Base-by-base conservation (phyloP, 1,284 basidiomycete genomes). In the Phylloboletellus chloephorus region DNA sequence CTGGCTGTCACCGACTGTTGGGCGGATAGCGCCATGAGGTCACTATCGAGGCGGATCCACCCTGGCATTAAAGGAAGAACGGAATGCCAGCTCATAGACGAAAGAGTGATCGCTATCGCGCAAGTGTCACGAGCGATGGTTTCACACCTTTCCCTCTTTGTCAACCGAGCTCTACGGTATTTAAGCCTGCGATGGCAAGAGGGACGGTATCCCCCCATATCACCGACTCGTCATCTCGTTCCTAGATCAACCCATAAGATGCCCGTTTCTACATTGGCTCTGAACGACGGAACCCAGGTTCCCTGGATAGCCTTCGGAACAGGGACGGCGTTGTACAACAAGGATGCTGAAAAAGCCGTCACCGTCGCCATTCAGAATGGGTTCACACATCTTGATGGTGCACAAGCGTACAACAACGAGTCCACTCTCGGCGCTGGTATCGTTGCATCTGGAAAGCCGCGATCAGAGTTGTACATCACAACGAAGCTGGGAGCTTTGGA, bases 281-380 rank as follows among this genome's bases (percentile, higher is more conserved):
- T 85, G 48, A 82, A 82, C 57, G 76, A 83, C 52, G 78, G 77
- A 37, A 67, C 56, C 30, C 57, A 52, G 6, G 68, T 78, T 30
- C 82, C 83, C 19, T 76, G 72, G 72, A 64, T 86, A 11, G 83
- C 71, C 2, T 86, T 82, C 52, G 85, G 83, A 20, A 84, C 79
- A 3, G 82, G 83, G 3, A 79, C 79, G 0, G 78, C 78, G 2
- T 66, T 78, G 20, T 80, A 60, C 47, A 35, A 49, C 12, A 69
- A 70, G 53, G 75, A 87, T 53, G 79, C 74, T 4, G 56, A 71
- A 36, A 51, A 71, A 3, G 56, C 67, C 7, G 69, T 83, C 43
- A 56, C 54, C 13, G 52, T 62, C 21, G 84, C 85, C 11, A 76
- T 88, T 46, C 63, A 71, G 15, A 68, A 66, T 24, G 81, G 82